Conservation (phyloP, 169 alveolate genomes). For the Plasmodium blacklocki region DNA sequence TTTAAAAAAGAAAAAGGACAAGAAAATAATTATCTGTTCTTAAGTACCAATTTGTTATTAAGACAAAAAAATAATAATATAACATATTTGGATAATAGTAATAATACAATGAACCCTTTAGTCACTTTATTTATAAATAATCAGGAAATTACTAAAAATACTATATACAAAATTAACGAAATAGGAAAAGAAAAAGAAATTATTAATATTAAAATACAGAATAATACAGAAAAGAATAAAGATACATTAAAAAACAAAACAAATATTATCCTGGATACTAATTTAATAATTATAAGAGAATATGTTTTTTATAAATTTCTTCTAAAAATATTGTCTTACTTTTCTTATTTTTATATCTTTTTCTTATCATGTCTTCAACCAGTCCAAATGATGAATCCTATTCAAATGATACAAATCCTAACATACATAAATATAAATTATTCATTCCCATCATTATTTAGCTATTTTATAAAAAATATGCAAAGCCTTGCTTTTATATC, state of each 20-base stretch:
- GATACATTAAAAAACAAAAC: constrained; percentile 11
- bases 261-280: constrained; percentile 3
- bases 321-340: constrained; percentile 26
- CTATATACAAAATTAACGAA: constrained; percentile 23
- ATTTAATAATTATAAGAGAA: constrained; percentile 48
- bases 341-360: constrained; percentile 30
- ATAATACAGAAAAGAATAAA: constrained; percentile 16
- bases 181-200: constrained; percentile 32
- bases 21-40: constrained; percentile 7
- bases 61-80: no score
- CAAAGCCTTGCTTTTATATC: constrained; percentile 31
- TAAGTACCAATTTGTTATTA: constrained; percentile 16
- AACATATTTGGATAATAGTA: no score
- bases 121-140: constrained; percentile 28
- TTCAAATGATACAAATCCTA: constrained; percentile 38
- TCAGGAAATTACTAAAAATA: constrained; percentile 10
- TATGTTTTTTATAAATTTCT: constrained; percentile 18
- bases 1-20: constrained; percentile 15
- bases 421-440: constrained; percentile 42
- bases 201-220: constrained; percentile 31
- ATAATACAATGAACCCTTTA: neutral
- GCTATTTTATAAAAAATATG: constrained; percentile 27
- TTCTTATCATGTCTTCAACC: constrained; percentile 10
- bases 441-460: constrained; percentile 33
- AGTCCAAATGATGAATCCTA: constrained; percentile 10